Percentiles rank a stretch among this genome's conserved stretches.
Evolutionary conservation across 176 grass and related monocot genomes (phyloP).

Genomic region (Avena sativa): DNA sequence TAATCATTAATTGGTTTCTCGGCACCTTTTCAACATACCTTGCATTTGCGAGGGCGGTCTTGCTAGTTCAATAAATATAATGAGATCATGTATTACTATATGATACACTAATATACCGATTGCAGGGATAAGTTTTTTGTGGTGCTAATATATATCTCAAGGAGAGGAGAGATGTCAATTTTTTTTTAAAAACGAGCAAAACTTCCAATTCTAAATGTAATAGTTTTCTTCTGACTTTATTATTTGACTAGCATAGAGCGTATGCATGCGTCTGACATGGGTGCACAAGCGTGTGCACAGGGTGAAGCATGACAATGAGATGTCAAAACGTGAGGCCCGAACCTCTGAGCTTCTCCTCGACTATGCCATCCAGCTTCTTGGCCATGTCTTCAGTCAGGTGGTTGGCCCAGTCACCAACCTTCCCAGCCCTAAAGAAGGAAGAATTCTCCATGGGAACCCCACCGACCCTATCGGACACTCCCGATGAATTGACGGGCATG

Average conservation of each 20-base stretch:
- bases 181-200: too few relatives aligned
- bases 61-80: too few relatives aligned
- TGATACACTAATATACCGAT: too few relatives aligned
- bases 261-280: background rate
- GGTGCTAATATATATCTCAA: too few relatives aligned
- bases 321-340: conserved; percentile 11
- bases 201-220: too few relatives aligned
- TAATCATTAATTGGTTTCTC: too few relatives aligned
- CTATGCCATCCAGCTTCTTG: background rate
- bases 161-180: too few relatives aligned
- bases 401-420: background rate
- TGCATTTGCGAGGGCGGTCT: too few relatives aligned
- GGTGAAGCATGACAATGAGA: background rate
- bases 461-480: background rate
- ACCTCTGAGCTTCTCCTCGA: background rate
- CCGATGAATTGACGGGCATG: background rate
- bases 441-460: background rate
- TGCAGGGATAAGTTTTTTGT: too few relatives aligned
- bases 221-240: background rate
- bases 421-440: background rate
- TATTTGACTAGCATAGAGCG: background rate
- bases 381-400: background rate
- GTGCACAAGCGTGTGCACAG: conserved; percentile 11
- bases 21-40: too few relatives aligned
- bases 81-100: too few relatives aligned